These are phyloP conservation scores for Aspergillus sclerotialis DNA, from an alignment of 2,329 filamentous ascomycete species.

Conservation along the genomic window DNA sequence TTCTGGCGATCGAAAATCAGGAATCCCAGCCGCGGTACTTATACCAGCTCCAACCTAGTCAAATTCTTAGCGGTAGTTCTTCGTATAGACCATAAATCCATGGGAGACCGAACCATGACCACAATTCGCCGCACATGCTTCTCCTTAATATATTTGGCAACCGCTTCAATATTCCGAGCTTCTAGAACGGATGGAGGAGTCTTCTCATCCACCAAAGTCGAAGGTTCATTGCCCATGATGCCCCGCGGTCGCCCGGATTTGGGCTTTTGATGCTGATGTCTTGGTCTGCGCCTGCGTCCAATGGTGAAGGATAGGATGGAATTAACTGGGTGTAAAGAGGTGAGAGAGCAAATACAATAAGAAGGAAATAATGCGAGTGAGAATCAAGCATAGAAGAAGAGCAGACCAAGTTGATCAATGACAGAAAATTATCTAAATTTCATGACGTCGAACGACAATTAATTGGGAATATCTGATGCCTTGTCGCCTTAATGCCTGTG, in stretches of 20 bases:
- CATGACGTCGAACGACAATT: slow-evolving; percentile 1
- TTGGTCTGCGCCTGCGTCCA: slow-evolving; percentile 16
- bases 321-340: too few relatives aligned
- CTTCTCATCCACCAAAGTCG: slow-evolving; percentile 57
- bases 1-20: slow-evolving; percentile 88
- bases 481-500: background rate
- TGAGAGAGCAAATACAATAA: too few relatives aligned
- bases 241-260: slow-evolving; percentile 10
- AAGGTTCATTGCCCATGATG: slow-evolving; percentile 80
- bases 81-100: slow-evolving; percentile 3
- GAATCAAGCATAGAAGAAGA: too few relatives aligned
- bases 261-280: slow-evolving; percentile 13
- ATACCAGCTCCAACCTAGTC: slow-evolving; percentile 75
- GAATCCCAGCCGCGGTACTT: slow-evolving; percentile 53
- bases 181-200: slow-evolving; percentile 59
- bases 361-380: too few relatives aligned
- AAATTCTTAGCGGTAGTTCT: background rate
- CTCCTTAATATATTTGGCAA: slow-evolving; percentile 74
- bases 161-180: slow-evolving; percentile 61
- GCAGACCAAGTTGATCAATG: background rate
- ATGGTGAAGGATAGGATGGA: slow-evolving; percentile 12
- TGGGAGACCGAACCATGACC: slow-evolving; percentile 56
- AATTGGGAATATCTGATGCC: background rate
- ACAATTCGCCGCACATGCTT: slow-evolving; percentile 65
- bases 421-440: background rate